These are phyloP conservation scores for Akanthomyces lecanii DNA, from an alignment of 2,329 filamentous ascomycete species.

Conservation along the genomic window DNA sequence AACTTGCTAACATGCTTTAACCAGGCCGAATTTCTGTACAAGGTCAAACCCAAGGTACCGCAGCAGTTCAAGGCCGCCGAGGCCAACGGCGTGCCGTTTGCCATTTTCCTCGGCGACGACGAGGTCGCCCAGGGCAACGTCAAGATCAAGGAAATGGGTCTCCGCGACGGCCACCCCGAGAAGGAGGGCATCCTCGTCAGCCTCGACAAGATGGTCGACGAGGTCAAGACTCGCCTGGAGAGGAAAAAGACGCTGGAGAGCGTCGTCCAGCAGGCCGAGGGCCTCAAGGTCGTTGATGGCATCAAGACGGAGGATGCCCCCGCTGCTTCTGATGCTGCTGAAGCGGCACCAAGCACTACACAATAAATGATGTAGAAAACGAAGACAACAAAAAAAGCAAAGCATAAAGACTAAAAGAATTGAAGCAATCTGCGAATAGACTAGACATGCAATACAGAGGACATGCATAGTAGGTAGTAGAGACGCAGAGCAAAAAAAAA, in stretches of 20 bases:
- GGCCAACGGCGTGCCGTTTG: slow-evolving; percentile 71
- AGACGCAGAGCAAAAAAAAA: background rate
- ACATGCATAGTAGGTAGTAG: background rate
- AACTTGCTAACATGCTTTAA: slow-evolving; percentile 18
- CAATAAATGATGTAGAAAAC: slow-evolving; percentile 10
- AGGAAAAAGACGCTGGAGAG: slow-evolving; percentile 42
- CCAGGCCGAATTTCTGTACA: slow-evolving; percentile 80
- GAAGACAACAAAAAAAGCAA: background rate
- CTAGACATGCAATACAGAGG: background rate
- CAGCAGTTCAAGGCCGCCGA: slow-evolving; percentile 92
- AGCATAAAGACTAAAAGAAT: background rate
- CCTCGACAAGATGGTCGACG: slow-evolving; percentile 56
- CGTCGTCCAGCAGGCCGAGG: slow-evolving; percentile 40
- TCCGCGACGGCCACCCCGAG: slow-evolving; percentile 78
- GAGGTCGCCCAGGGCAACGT: slow-evolving; percentile 80
- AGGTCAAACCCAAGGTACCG: slow-evolving; percentile 83
- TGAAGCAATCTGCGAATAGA: background rate
- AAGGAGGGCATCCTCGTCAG: slow-evolving; percentile 80
- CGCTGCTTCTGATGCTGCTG: slow-evolving; percentile 13
- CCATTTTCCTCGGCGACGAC: slow-evolving; percentile 85
- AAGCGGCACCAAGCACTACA: slow-evolving; percentile 5
- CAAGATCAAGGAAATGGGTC: slow-evolving; percentile 74
- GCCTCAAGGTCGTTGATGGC: slow-evolving; percentile 43
- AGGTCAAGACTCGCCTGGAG: slow-evolving; percentile 50
- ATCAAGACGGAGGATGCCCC: slow-evolving; percentile 38